Conservation (phyloP, 2,329 filamentous ascomycete genomes). For the Fragosphaeria purpurea region DNA sequence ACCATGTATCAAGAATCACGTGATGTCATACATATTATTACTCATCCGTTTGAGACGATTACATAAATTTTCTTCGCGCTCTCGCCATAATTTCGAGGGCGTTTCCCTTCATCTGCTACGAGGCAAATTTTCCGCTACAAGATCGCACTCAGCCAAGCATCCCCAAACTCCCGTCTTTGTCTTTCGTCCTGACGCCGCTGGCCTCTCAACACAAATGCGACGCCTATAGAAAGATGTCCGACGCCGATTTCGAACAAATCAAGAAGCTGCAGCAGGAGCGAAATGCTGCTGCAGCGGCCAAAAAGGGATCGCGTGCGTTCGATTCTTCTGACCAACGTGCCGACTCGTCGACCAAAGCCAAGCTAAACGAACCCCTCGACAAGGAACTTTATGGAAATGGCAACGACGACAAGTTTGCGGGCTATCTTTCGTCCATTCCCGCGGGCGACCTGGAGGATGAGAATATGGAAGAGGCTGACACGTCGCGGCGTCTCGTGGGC, state of each 20-base stretch:
- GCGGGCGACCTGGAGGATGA: constrained; percentile 54
- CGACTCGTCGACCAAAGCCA: constrained; percentile 80
- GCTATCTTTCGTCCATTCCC: constrained; percentile 85
- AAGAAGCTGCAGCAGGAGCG: constrained; percentile 86
- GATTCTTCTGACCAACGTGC: constrained; percentile 71
- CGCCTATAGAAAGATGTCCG: constrained; percentile 39
- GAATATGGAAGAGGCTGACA: constrained; percentile 65
- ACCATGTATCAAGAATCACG: too few relatives aligned
- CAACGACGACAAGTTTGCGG: constrained; percentile 74
- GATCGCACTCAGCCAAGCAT: too few relatives aligned
- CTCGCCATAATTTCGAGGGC: too few relatives aligned
- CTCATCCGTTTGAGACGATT: too few relatives aligned
- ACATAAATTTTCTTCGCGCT: too few relatives aligned
- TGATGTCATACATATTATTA: too few relatives aligned
- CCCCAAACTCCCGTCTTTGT: too few relatives aligned
- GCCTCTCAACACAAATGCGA: too few relatives aligned
- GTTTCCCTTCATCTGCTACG: too few relatives aligned
- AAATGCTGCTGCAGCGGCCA: constrained; percentile 66
- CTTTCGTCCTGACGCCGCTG: too few relatives aligned
- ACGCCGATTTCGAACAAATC: constrained; percentile 80
- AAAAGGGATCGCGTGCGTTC: constrained; percentile 73
- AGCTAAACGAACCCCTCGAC: constrained; percentile 81
- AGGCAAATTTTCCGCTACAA: too few relatives aligned
- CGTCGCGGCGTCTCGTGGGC: constrained; percentile 69
- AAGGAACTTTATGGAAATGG: constrained; percentile 70